A percentile compares a stretch with the other conserved stretches of the same genome.
Conservation (phyloP, 1,284 basidiomycete genomes). For the Puccinia novopanici region DNA sequence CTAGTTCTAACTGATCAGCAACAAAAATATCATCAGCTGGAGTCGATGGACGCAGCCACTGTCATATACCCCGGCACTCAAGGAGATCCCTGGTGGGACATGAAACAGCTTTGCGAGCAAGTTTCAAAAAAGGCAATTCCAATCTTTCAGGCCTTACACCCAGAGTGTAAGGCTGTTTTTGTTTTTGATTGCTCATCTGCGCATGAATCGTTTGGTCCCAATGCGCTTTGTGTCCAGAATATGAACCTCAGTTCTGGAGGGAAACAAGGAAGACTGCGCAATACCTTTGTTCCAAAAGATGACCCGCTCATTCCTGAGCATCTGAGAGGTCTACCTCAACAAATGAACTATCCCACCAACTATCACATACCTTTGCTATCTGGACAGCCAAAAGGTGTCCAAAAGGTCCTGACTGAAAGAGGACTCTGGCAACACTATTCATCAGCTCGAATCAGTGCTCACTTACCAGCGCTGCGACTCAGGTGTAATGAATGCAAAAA, state of each 20-base stretch:
- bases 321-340: neutral
- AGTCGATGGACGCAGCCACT: neutral
- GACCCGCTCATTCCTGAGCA: constrained; percentile 4
- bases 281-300: constrained; percentile 17
- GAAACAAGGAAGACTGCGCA: neutral
- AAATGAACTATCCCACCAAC: constrained; percentile 16
- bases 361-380: neutral
- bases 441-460: neutral
- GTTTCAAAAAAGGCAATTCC: constrained; percentile 14
- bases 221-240: constrained; percentile 13
- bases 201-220: constrained; percentile 2
- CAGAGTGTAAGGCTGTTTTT: constrained; percentile 14
- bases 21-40: neutral
- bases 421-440: constrained; percentile 16
- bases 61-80: constrained; percentile 8
- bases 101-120: constrained; percentile 22
- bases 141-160: constrained; percentile 14
- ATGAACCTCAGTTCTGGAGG: constrained; percentile 25
- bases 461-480: neutral
- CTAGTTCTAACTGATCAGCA: neutral
- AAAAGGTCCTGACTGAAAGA: neutral
- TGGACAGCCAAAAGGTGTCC: constrained; percentile 15
- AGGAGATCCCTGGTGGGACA: constrained; percentile 2
- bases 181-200: constrained; percentile 30
- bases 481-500: neutral